A percentile compares a stretch with the other conserved stretches of the same genome.
Conservation (phyloP, 2,329 filamentous ascomycete species). For the Dactylellina cionopaga region DNA sequence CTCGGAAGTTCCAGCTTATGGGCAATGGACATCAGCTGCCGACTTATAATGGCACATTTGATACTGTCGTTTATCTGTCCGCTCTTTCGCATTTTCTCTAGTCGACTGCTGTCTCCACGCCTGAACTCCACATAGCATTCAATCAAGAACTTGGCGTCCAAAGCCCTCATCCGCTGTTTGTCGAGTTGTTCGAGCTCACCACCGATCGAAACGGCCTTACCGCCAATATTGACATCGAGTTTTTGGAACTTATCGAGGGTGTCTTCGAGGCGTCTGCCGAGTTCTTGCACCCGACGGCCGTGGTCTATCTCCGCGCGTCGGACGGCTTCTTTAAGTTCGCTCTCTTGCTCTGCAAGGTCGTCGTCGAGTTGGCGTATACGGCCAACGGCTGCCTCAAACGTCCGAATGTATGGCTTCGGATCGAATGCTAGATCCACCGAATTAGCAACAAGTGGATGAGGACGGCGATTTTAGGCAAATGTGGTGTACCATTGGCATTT, state of each 20-base stretch:
- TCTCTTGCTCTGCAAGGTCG: slow-evolving; percentile 88
- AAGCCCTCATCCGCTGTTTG: slow-evolving; percentile 84
- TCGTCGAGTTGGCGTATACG: slow-evolving; percentile 69
- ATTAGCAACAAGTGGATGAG: not conserved
- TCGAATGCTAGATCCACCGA: slow-evolving; percentile 73
- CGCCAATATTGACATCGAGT: slow-evolving; percentile 84
- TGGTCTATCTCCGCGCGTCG: slow-evolving; percentile 91
- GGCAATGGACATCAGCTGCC: slow-evolving; percentile 93
- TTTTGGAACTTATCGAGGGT: slow-evolving; percentile 92
- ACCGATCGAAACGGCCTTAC: slow-evolving; percentile 94
- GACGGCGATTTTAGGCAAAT: not conserved
- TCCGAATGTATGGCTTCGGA: slow-evolving; percentile 93
- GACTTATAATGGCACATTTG: slow-evolving; percentile 89
- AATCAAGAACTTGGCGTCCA: slow-evolving; percentile 93
- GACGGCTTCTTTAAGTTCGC: slow-evolving; percentile 87
- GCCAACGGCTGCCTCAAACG: slow-evolving; percentile 78
- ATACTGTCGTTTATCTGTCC: slow-evolving; percentile 92
- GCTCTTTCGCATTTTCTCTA: slow-evolving; percentile 87
- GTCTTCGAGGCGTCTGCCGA: slow-evolving; percentile 88
- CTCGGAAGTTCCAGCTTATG: slow-evolving; percentile 79
- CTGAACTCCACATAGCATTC: slow-evolving; percentile 97
- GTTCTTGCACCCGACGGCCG: slow-evolving; percentile 85
- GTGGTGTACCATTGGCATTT: slow-evolving; percentile 55
- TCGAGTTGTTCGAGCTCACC: slow-evolving; percentile 94
- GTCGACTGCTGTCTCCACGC: slow-evolving; percentile 81